Evolutionary conservation across 1,139 yeast genomes (phyloP), one percentile per base, ranked within the genome.

Genomic region (Magnusiomyces suaveolens): DNA sequence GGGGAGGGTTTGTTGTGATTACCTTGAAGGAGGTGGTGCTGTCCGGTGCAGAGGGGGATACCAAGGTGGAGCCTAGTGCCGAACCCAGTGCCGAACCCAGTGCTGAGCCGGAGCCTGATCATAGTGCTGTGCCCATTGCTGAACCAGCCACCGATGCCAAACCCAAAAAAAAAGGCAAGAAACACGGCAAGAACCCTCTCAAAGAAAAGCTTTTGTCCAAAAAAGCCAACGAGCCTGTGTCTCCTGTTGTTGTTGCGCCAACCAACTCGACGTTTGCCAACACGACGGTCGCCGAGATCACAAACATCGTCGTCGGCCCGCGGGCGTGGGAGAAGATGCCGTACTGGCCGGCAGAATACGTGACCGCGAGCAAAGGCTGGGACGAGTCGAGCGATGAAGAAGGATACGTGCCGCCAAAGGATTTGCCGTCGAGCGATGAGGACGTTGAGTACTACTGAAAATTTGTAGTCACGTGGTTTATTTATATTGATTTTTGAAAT

Each of bases 1-100:
- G 75, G 2, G 73, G 74, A 16, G 75, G 75, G 14, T 62, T 60
- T 46, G 72, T 68, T 1, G 62, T 72, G 6, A 62, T 69, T 3
- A 64, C 64, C 43, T 50, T 66, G 48, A 64, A 60, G 48, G 61
- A 63, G 3, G 56, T 60, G 2, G 64, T 60, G 32, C 23, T 36
- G 24, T 18, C 24, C 20, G 46, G 32, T 14, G 21, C 47, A 20
- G 46, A 20, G 21, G n/a, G n/a, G n/a, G n/a, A n/a, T n/a, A 21
- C 26, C 2, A 25, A 21, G 23, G 32, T 18, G 12, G 20, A 51
- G 48, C 48, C 52, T 46, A 20, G 23, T 6, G 2, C 38, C 25
- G 24, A 14, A 29, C 3, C 33, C 1, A 32, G 2, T 12, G 32
- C 21, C 2, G 25, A 29, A 25, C 46, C 24, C 4, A 43, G 33